Evolutionary conservation across 805 yeast genomes (phyloP), one percentile per base, ranked within the genome.

Genomic region (Starmerella floricola): DNA sequence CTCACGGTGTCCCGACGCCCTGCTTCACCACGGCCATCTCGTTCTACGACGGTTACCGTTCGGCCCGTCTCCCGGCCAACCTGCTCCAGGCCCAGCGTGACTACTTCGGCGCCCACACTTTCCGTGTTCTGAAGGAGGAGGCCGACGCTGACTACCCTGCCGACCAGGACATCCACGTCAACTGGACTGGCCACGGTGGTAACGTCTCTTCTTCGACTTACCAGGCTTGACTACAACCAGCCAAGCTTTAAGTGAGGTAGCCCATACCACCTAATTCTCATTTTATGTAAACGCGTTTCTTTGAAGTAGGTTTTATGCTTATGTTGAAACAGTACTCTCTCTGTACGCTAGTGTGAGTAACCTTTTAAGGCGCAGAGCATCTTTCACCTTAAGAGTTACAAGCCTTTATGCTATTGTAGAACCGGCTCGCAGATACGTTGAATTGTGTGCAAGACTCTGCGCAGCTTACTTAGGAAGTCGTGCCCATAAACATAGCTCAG

Each of bases 111-210:
- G 97, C 98, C 54, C 98, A 88, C 77, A 91, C 98, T 62, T 88
- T 91, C 86, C 76, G 76, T 67, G 93, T 91, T 52, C 72, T 86
- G 63, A 94, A 94, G 57, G 91, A 88, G 67, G 65, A 58, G 58
- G 95, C 85, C 57, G 72, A 74, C 62, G 85, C 69, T 41, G 67
- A 67, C 62, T 74, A 82, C 68, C 88, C 91, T 70, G 77, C 68
- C 54, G 91, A 74, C 59, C 69, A 75, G 55, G 78, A 79, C 72
- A 80, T 88, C 67, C 98, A 88, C 72, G 74, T 91, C 62, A 88
- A 88, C 91, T 88, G 98, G 98, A 88, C 97, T 55, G 97, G 97
- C 66, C 78, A 77, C 61, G 97, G 98, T 70, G 98, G 98, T 73
- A 79, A 91, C 69, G 83, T 87, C 55, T 82, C 95, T 57, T 95